Evolutionary conservation across 768 basidiomycete genomes (phyloP).

Genomic region (Psilocybe sp.): DNA sequence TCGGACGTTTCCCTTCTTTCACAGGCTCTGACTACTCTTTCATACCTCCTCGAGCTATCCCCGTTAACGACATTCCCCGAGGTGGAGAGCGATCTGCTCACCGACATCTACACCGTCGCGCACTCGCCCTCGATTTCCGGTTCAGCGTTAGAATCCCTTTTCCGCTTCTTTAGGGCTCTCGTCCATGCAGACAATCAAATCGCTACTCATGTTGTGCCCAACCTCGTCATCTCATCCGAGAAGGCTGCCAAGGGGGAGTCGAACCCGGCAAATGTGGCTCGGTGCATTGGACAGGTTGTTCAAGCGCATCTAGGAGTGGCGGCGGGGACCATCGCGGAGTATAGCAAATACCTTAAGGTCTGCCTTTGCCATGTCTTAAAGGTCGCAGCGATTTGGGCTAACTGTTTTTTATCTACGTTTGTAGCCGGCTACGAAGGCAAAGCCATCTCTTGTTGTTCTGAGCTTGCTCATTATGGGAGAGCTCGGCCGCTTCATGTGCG

Average conservation of each 20-base stretch:
- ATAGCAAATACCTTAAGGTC: conserved; percentile 79
- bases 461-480: conserved; percentile 90
- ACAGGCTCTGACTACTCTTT: conserved; percentile 62
- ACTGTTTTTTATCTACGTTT: background rate
- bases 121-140: conserved; percentile 79
- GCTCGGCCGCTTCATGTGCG: conserved; percentile 84
- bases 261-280: conserved; percentile 72
- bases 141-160: conserved; percentile 74
- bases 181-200: conserved; percentile 83
- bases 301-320: conserved; percentile 66
- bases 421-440: conserved; percentile 57
- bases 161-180: conserved; percentile 78
- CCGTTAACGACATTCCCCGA: conserved; percentile 70
- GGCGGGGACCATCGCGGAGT: conserved; percentile 82
- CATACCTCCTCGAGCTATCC: conserved; percentile 65
- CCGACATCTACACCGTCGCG: conserved; percentile 65
- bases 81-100: conserved; percentile 68
- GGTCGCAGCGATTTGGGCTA: background rate
- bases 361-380: conserved; percentile 7
- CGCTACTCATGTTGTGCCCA: conserved; percentile 78
- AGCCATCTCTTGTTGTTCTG: conserved; percentile 68
- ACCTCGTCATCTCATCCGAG: conserved; percentile 62
- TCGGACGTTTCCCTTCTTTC: conserved; percentile 78
- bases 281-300: conserved; percentile 82
- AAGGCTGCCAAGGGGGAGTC: conserved; percentile 60